Evolutionary conservation across 1,284 basidiomycete species (phyloP), one percentile per base, ranked within the genome.

Genomic region (Trametes versicolor): DNA sequence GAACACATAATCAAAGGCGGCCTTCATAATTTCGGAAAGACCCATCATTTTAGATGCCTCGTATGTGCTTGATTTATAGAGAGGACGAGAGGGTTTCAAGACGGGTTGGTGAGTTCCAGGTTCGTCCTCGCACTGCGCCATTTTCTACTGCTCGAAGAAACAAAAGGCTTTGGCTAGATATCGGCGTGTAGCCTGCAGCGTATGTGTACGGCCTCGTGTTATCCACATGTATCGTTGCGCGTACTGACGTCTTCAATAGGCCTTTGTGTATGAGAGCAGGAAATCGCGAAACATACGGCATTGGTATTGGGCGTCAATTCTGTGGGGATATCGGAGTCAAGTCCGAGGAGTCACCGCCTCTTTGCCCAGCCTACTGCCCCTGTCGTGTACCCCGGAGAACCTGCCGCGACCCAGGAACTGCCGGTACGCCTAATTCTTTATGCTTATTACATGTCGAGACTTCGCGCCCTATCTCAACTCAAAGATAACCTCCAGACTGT

Each of bases 1-100:
- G 29, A 62, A 62, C 15, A 65, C 39, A 25, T 62, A 54, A 32
- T 54, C 39, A 45, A 65, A 65, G 4, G 60, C 60, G 21, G 64
- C 60, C 41, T 56, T 62, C 45, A 62, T 50, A 23, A 65, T 29
- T n/a, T 51, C 34, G 15, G 60, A 47, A 36, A 65, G 21, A 10
- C 53, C 43, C 32, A 50, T 41, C 53, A 55, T 62, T 32, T 19
- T 17, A 17, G 47, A 23, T 49, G 50, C 25, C 13, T 21, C 29
- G 37, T 29, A 9, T 6, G 50, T 12, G 17, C 25, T 12, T 36
- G 5, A 34, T 12, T 19, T 49, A 2, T 52, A 23, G 25, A 23
- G 41, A n/a, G 39, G 15, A 39, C 17, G 36, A 15, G 34, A 29
- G 2, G 21, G 5, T 13, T 12, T 21, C 13, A 19, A 34, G 3